Evolutionary conservation across 768 basidiomycete species (phyloP), one percentile per base, ranked within the genome.

Genomic region (Tylopilus subfusipes): DNA sequence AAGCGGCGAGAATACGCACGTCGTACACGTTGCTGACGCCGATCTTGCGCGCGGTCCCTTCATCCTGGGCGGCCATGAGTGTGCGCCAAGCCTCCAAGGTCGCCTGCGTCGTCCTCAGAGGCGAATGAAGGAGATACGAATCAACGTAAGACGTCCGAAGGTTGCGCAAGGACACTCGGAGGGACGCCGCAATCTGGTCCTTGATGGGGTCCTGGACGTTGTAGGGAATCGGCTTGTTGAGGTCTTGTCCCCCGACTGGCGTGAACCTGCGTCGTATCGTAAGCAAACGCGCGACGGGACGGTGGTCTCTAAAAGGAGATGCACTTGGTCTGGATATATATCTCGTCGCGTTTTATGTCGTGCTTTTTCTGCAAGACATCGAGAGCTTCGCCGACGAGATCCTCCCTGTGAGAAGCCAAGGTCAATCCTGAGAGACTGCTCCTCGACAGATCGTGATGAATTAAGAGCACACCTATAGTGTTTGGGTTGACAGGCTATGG

Each of bases 261-360:
- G 92, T 93, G 65, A 80, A 92, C 70, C 90, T 91, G 64, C 30
- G 40, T 39, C 21, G 22, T 13, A 38, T 30, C 16, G 47, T 59
- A 14, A 48, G 29, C 38, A 46, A n/a, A 31, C 42, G 45, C 25
- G 31, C 47, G 39, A 31, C 40, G 38, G 24, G 53, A 38, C 14
- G 10, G 31, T 18, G 12, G 48, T 49, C 31, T 52, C 27, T 42
- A 25, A 29, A 47, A 39, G 55, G 29, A 22, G 21, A 42, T 64
- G 46, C 62, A 90, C 86, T 94, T 93, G 30, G 91, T 90, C 69
- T 93, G 90, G 27, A 93, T 68, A 66, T 82, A 90, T 4, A 93
- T 59, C 48, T 87, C 83, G 63, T 88, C 79, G 6, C 92, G 81
- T 51, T 79, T 80, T 51, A 89, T 76, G 5, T 76, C 77, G 56